Percentiles rank a stretch among this genome's conserved stretches.
phyloP scores from a whole-genome alignment of 352 stramenopile genomes.

The Poterioochromonas sp. region DNA sequence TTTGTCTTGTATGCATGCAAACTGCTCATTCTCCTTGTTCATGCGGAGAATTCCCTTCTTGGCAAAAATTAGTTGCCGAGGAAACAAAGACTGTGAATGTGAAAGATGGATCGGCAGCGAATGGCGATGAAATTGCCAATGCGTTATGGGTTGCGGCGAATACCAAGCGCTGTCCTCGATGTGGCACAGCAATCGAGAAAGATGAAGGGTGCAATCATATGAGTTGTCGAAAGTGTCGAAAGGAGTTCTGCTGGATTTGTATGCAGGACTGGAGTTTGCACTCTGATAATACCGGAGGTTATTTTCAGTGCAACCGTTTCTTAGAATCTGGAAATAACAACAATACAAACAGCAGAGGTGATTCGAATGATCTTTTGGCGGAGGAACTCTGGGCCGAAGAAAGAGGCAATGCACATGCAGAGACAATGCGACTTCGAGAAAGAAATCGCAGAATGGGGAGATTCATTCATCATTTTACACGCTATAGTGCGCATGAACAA shows the following conservation, averaged over 20 bases:
- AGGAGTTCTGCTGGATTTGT: slow-evolving; percentile 65
- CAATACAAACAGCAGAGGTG: not conserved
- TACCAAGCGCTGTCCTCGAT: slow-evolving; percentile 55
- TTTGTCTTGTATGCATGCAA: slow-evolving; percentile 59
- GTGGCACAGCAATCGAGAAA: slow-evolving; percentile 57
- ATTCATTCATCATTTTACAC: slow-evolving; percentile 52
- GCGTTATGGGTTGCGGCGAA: slow-evolving; percentile 54
- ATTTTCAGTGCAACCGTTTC: slow-evolving; percentile 90
- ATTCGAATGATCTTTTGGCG: not conserved
- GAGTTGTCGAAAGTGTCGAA: slow-evolving; percentile 51
- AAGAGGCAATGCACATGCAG: slow-evolving; percentile 44
- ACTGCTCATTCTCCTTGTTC: slow-evolving; percentile 70
- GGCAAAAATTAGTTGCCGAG: slow-evolving; percentile 75
- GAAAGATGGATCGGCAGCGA: not conserved
- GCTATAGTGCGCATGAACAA: slow-evolving; percentile 46
- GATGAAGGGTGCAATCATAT: slow-evolving; percentile 65
- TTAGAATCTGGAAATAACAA: slow-evolving; percentile 40
- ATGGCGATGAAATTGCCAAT: slow-evolving; percentile 27
- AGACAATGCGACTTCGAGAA: slow-evolving; percentile 44
- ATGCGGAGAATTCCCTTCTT: slow-evolving; percentile 65
- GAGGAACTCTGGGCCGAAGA: slow-evolving; percentile 20
- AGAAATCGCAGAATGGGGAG: slow-evolving; percentile 41
- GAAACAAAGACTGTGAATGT: slow-evolving; percentile 62
- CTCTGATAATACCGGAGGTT: slow-evolving; percentile 60
- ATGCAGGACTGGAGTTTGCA: slow-evolving; percentile 53